A percentile compares a stretch with the other conserved stretches of the same genome.
Evolutionary conservation across 768 basidiomycete genomes (phyloP).

Genomic region (Trametes sanguinea): DNA sequence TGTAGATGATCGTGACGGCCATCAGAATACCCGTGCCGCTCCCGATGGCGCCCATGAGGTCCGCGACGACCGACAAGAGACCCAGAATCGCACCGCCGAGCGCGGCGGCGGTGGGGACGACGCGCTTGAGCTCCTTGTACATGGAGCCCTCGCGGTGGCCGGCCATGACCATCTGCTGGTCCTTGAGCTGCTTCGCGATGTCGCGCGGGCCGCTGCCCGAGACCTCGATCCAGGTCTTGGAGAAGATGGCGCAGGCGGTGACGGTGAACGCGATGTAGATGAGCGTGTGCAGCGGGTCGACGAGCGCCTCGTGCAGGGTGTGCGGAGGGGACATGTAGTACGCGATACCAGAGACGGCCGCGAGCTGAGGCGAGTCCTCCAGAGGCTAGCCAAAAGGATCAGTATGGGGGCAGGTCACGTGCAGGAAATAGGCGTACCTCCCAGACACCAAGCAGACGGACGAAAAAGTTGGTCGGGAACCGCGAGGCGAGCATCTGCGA

Average conservation of each 20-base stretch:
- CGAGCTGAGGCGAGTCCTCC: slow-evolving; percentile 91
- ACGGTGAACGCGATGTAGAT: slow-evolving; percentile 93
- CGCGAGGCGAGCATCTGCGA: slow-evolving; percentile 92
- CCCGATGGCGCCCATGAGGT: slow-evolving; percentile 94
- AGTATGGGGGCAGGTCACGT: background rate
- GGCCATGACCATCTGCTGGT: slow-evolving; percentile 94
- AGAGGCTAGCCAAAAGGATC: slow-evolving; percentile 60
- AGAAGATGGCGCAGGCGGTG: slow-evolving; percentile 93
- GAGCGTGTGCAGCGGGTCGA: slow-evolving; percentile 92
- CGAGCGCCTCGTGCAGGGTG: slow-evolving; percentile 80
- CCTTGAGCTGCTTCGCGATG: slow-evolving; percentile 97
- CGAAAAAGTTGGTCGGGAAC: slow-evolving; percentile 90
- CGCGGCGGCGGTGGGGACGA: slow-evolving; percentile 96
- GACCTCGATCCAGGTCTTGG: slow-evolving; percentile 99
- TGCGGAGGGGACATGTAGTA: slow-evolving; percentile 99
- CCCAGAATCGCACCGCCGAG: slow-evolving; percentile 98
- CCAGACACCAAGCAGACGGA: slow-evolving; percentile 93
- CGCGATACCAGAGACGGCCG: slow-evolving; percentile 86
- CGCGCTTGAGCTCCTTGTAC: slow-evolving; percentile 99
- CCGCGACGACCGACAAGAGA: slow-evolving; percentile 85
- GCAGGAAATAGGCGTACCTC: slow-evolving; percentile 60
- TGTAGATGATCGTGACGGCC: slow-evolving; percentile 98
- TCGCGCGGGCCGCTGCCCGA: slow-evolving; percentile 95
- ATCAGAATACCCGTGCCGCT: slow-evolving; percentile 96
- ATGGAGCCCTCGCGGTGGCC: slow-evolving; percentile 93